Percentiles rank a stretch among this genome's conserved stretches.
These are phyloP conservation scores for Exutisphaerella laricina DNA, from an alignment of 2,329 filamentous ascomycete genomes.

Conservation along the genomic window DNA sequence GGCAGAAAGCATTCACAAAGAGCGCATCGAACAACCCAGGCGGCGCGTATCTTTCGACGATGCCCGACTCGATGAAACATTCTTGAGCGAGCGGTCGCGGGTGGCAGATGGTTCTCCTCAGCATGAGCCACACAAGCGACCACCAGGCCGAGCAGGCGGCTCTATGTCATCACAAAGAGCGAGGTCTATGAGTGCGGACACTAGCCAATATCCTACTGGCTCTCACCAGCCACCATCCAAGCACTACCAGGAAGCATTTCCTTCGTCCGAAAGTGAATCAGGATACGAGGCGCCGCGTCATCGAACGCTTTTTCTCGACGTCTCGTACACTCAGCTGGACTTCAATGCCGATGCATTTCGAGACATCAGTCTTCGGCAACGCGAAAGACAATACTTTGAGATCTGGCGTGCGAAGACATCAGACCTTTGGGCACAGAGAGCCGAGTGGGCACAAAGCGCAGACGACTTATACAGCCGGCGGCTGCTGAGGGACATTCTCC, in stretches of 20 bases:
- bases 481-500: constrained; percentile 50
- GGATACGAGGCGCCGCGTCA: constrained; percentile 16
- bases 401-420: constrained; percentile 44
- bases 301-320: constrained; percentile 21
- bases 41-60: constrained; percentile 54
- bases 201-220: constrained; percentile 2
- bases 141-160: constrained; percentile 17
- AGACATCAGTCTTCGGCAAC: constrained; percentile 19
- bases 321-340: constrained; percentile 26
- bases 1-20: constrained; percentile 11
- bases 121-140: constrained; percentile 17
- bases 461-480: constrained; percentile 45
- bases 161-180: constrained; percentile 12
- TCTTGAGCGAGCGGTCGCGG: constrained; percentile 33
- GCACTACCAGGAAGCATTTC: constrained; percentile 14
- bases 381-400: constrained; percentile 20
- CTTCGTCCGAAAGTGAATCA: constrained; percentile 15
- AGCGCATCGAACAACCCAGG: constrained; percentile 23
- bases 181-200: constrained; percentile 21
- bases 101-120: constrained; percentile 6
- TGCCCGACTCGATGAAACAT: constrained; percentile 49
- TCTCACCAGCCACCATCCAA: constrained; percentile 14
- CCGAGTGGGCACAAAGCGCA: constrained; percentile 38
- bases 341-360: constrained; percentile 28
- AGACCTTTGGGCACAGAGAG: constrained; percentile 25